Percentiles rank a stretch among this genome's conserved stretches.
These are phyloP conservation scores for Colletotrichum euphorbiae DNA, from an alignment of 2,329 filamentous ascomycete species.

Conservation along the genomic window DNA sequence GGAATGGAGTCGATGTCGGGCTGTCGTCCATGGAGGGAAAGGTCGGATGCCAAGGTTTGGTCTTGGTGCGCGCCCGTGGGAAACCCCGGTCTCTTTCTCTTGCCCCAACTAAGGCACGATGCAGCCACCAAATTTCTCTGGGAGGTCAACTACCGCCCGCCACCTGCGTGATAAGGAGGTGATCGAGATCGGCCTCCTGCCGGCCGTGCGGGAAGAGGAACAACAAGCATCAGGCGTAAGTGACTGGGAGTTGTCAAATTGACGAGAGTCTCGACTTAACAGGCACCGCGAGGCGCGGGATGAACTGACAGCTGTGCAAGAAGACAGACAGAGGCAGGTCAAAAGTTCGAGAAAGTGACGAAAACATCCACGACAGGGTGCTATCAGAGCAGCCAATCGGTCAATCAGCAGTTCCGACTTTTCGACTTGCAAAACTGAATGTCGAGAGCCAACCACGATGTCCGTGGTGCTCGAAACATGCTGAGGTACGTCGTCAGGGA, in stretches of 20 bases:
- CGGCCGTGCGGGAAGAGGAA: background rate
- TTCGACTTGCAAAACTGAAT: background rate
- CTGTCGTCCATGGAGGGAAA: slow-evolving; percentile 8
- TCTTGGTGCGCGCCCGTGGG: slow-evolving; percentile 15
- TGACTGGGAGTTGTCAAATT: background rate
- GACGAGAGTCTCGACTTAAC: background rate
- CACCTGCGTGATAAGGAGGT: slow-evolving; percentile 17
- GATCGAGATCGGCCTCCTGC: slow-evolving; percentile 29
- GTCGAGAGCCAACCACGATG: slow-evolving; percentile 10
- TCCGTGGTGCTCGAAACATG: slow-evolving; percentile 22
- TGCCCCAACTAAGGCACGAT: slow-evolving; percentile 8
- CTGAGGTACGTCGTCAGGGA: slow-evolving; percentile 27
- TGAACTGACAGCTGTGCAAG: background rate
- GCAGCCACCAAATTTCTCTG: slow-evolving; percentile 2
- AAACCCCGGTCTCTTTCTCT: slow-evolving; percentile 1
- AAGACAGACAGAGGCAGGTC: background rate
- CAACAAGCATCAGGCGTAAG: slow-evolving; percentile 6
- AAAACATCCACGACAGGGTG: background rate
- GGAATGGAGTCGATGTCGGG: background rate
- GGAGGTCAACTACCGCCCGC: slow-evolving; percentile 26
- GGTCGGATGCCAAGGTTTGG: slow-evolving; percentile 36
- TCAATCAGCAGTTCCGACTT: background rate
- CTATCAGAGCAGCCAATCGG: slow-evolving; percentile 11
- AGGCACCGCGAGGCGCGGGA: background rate
- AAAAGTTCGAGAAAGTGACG: background rate